Evolutionary conservation across 371 early-diverging fungal genomes (phyloP), one percentile per base, ranked within the genome.

Genomic region (Dentiscutata heterogama): DNA sequence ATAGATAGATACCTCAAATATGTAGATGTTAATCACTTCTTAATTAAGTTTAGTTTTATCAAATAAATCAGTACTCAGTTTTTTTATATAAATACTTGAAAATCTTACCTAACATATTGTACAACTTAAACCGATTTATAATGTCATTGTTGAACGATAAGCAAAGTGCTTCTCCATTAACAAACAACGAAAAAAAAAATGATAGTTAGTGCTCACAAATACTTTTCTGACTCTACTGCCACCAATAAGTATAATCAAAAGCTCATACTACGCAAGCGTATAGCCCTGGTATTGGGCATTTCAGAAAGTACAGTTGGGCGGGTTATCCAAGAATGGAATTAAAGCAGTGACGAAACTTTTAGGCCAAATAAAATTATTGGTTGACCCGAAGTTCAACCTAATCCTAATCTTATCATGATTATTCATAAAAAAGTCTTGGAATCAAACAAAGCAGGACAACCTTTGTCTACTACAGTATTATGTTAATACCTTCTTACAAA

Each of bases 141-240:
- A 31, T 31, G 35, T 31, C 35, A 31, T 31, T 31, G 35, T 31
- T 31, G 35, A 31, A 31, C 35, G 3, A 31, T 31, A 31, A 63
- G 27, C 25, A 27, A 27, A 63, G 29, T 22, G 25, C 10, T 27
- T 56, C 75, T 35, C 75, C 75, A 56, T 42, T 75, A 75, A 75
- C 75, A 8, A 58, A 53, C 27, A 75, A 75, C 27, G 35, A 42
- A 75, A 75, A 75, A 75, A 25, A 35, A 18, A 16, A 74, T 74
- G 75, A 58, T 75, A 29, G 18, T 74, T 16, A 74, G 56, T 25
- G 58, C 42, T 58, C 42, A 75, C 35, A 54, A 58, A 27, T 75
- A 27, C 25, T 75, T 75, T 75, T 75, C 27, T 25, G 58, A 25
- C 1, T 25, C 22, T 56, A 75, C 20, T 20, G 27, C 58, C 35